A percentile compares a stretch with the other conserved stretches of the same genome.
These are phyloP conservation scores for Xylaria castorea DNA, from an alignment of 495 filamentous ascomycete species.

Conservation along the genomic window DNA sequence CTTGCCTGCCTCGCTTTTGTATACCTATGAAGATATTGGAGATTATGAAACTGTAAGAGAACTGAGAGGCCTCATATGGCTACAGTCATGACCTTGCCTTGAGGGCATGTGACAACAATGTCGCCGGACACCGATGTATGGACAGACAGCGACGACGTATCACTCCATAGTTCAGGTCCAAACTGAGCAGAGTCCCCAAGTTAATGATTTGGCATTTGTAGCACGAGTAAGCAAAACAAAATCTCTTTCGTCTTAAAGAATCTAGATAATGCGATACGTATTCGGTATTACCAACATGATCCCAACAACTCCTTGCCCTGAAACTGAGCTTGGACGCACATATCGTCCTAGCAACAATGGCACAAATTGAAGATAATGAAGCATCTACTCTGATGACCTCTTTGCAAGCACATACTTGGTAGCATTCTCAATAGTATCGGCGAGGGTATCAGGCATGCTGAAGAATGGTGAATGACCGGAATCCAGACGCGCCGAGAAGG, in stretches of 20 bases:
- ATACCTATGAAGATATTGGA: too few species aligned
- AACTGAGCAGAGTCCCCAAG: too few species aligned
- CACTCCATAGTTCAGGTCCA: too few species aligned
- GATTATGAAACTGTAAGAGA: too few species aligned
- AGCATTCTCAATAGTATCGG: conserved; percentile 33
- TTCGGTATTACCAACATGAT: background rate
- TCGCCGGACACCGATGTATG: too few species aligned
- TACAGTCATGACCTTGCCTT: too few species aligned
- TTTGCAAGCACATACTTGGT: conserved; percentile 42
- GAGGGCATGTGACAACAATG: too few species aligned
- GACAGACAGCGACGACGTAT: too few species aligned
- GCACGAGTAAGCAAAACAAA: too few species aligned
- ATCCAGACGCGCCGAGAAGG: conserved; percentile 14
- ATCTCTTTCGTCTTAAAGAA: background rate
- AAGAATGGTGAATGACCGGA: conserved; percentile 24
- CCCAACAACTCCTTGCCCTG: background rate
- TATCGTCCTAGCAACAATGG: background rate
- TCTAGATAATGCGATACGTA: background rate
- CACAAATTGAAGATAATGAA: background rate
- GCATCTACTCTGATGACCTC: background rate
- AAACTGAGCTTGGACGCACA: background rate
- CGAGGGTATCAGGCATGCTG: conserved; percentile 18
- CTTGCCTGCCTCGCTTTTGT: too few species aligned
- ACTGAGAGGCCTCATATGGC: too few species aligned
- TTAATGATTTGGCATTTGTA: too few species aligned